These are phyloP conservation scores for Sanghuangporus sanghuang DNA, from an alignment of 1,284 basidiomycete genomes.

Conservation along the genomic window DNA sequence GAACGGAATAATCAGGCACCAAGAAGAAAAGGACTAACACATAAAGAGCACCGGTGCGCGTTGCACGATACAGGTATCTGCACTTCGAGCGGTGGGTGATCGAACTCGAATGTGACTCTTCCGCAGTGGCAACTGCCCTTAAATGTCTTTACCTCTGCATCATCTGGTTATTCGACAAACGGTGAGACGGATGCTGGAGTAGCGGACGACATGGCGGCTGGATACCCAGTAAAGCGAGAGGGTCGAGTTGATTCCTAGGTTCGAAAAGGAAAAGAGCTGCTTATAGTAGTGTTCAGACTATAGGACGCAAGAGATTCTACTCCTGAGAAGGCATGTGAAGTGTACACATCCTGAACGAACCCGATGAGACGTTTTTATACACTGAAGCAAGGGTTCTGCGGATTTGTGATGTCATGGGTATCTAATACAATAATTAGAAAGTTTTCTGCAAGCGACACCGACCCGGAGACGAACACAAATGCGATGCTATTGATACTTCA, in stretches of 20 bases:
- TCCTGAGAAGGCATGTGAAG: neutral
- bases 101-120: constrained; percentile 15
- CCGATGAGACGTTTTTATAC: neutral
- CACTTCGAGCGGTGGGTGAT: constrained; percentile 15
- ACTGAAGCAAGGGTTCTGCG: neutral
- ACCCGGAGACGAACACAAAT: too few species aligned
- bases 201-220: neutral
- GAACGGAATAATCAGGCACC: neutral
- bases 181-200: neutral
- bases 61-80: constrained; percentile 17
- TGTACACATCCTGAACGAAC: neutral
- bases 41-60: constrained; percentile 8
- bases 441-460: too few species aligned
- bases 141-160: constrained; percentile 11
- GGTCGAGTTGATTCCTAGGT: neutral
- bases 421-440: too few species aligned
- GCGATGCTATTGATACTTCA: too few species aligned
- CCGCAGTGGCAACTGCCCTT: constrained; percentile 20
- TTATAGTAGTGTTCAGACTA: too few species aligned
- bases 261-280: too few species aligned
- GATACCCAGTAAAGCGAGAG: neutral
- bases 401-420: neutral
- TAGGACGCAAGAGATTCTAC: too few species aligned
- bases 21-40: constrained; percentile 10
- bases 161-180: constrained; percentile 4